These are phyloP conservation scores for Escovopsis weberi DNA, from an alignment of 2,329 filamentous ascomycete genomes.

Conservation along the genomic window DNA sequence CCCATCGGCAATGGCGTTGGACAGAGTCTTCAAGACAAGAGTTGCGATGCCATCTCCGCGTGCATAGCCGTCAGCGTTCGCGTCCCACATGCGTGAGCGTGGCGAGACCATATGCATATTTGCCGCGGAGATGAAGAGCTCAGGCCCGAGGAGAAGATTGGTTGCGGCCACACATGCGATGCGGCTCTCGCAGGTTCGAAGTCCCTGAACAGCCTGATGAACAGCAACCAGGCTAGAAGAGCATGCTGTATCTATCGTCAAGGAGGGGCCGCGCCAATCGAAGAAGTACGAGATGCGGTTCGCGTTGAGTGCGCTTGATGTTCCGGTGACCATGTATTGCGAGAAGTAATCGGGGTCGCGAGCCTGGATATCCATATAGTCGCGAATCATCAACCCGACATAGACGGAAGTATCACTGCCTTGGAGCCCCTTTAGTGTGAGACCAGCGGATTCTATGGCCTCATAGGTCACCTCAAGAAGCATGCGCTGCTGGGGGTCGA, in stretches of 20 bases:
- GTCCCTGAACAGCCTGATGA: conserved; percentile 14
- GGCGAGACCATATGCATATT: conserved; percentile 8
- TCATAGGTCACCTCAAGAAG: conserved; percentile 26
- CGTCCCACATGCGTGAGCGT: conserved; percentile 19
- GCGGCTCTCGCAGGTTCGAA: conserved; percentile 17
- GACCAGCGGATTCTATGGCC: conserved; percentile 23
- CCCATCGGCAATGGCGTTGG: conserved; percentile 26
- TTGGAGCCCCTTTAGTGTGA: conserved; percentile 14
- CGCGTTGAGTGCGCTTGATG: conserved; percentile 20
- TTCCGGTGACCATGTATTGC: conserved; percentile 11
- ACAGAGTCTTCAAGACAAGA: conserved; percentile 30
- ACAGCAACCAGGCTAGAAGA: conserved; percentile 11
- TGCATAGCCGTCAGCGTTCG: conserved; percentile 31
- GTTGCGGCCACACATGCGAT: conserved; percentile 10
- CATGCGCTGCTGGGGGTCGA: conserved; percentile 29
- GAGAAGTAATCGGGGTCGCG: conserved; percentile 6
- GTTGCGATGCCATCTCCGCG: conserved; percentile 24
- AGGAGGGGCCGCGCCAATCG: conserved; percentile 13
- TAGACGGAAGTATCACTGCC: conserved; percentile 12
- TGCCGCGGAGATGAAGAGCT: conserved; percentile 3
- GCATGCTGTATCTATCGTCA: conserved; percentile 21
- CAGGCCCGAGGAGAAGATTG: conserved; percentile 23
- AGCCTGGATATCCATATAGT: conserved; percentile 6
- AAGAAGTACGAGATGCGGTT: conserved; percentile 3
- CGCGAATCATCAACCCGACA: conserved; percentile 10